Percentiles rank a stretch among this genome's conserved stretches.
Conservation (phyloP, 169 alveolate species). For the Eimeria acervulina region DNA sequence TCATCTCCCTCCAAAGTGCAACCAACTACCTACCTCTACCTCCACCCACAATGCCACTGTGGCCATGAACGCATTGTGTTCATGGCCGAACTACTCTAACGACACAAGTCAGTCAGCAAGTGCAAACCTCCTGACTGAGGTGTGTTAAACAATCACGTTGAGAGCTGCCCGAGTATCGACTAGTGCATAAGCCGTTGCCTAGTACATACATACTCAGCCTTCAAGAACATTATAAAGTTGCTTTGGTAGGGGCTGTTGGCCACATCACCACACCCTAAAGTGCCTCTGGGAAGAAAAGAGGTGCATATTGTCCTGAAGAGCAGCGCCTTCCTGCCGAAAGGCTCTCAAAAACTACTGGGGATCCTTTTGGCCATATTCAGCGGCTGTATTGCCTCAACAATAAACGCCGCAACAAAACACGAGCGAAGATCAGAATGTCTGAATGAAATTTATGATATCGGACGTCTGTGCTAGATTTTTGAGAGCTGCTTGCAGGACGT, state of each 20-base stretch:
- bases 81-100: neutral
- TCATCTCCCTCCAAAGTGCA: neutral
- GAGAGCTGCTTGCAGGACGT: constrained; percentile 4
- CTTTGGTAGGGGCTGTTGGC: constrained; percentile 19
- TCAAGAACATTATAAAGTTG: neutral
- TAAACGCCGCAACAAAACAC: neutral
- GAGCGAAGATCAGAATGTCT: neutral
- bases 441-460: neutral
- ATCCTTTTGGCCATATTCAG: neutral
- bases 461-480: neutral
- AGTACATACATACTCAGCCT: neutral
- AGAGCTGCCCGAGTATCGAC: neutral
- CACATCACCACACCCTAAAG: constrained; percentile 33
- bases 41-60: neutral
- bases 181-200: neutral
- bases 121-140: neutral
- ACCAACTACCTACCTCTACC: neutral
- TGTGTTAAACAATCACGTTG: neutral
- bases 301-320: neutral
- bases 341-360: neutral
- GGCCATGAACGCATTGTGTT: neutral
- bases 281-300: neutral
- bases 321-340: constrained; percentile 49
- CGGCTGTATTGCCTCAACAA: neutral
- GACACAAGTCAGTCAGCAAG: neutral